A percentile compares a stretch with the other conserved stretches of the same genome.
Evolutionary conservation across 306 rosid species (phyloP).

Genomic region (Calophaca sinica): DNA sequence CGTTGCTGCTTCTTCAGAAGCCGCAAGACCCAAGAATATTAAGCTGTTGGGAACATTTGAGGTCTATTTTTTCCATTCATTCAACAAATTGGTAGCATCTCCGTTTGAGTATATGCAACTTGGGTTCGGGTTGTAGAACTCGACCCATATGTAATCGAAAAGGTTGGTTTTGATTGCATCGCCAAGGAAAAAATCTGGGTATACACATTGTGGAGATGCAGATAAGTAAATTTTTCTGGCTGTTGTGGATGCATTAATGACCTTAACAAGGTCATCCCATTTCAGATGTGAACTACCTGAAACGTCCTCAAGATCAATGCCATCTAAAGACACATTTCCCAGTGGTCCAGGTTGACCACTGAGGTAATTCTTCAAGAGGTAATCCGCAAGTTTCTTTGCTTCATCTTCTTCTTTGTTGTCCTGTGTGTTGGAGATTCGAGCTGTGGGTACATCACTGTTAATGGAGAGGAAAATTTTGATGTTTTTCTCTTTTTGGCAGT

Average conservation of each 20-base stretch:
- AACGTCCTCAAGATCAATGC: conserved; percentile 15
- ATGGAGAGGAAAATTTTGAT: background rate
- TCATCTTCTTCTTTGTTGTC: background rate
- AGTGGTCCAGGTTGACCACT: conserved; percentile 13
- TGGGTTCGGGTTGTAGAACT: conserved; percentile 51
- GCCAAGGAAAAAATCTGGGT: conserved; percentile 39
- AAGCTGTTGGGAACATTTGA: background rate
- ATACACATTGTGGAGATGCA: background rate
- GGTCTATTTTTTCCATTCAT: conserved; percentile 55
- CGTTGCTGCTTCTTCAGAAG: conserved; percentile 18
- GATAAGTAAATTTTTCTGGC: background rate
- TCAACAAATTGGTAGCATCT: conserved; percentile 27
- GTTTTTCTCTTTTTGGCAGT: background rate
- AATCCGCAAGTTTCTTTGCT: background rate
- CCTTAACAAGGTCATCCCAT: background rate
- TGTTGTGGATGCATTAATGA: too few relatives aligned
- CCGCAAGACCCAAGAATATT: conserved; percentile 8
- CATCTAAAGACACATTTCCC: conserved; percentile 14
- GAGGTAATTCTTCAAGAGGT: background rate
- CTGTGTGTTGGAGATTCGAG: too few relatives aligned
- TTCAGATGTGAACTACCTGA: background rate
- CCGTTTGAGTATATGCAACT: conserved; percentile 44
- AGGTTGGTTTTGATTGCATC: conserved; percentile 45
- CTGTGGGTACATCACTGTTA: too few relatives aligned
- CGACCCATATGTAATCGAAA: conserved; percentile 63